phyloP scores from a whole-genome alignment of 768 basidiomycete genomes.

The Mycena chlorophos region DNA sequence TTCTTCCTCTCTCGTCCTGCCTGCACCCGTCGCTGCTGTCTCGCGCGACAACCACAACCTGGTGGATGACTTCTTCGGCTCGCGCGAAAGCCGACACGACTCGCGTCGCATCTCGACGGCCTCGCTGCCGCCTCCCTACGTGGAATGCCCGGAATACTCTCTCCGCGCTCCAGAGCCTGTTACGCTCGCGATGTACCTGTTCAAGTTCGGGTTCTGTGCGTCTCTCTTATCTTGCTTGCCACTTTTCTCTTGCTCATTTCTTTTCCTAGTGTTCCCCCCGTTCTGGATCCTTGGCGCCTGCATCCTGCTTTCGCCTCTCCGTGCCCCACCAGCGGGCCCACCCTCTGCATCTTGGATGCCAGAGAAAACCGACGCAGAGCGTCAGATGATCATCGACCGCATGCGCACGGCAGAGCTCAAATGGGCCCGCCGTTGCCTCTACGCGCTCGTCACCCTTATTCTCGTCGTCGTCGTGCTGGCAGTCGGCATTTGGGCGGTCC shows the following conservation, averaged over 20 bases:
- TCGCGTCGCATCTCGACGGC: constrained; percentile 30
- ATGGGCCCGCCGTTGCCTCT: constrained; percentile 58
- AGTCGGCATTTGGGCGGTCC: constrained; percentile 35
- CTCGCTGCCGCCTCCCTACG: constrained; percentile 40
- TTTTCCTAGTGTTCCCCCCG: constrained; percentile 56
- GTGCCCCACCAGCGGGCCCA: constrained; percentile 36
- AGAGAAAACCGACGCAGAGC: constrained; percentile 55
- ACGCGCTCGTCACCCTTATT: constrained; percentile 49
- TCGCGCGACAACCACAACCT: constrained; percentile 22
- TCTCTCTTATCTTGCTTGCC: constrained; percentile 9
- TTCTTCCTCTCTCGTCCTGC: neutral
- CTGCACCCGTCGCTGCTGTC: neutral
- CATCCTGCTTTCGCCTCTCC: constrained; percentile 56
- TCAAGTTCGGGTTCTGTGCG: constrained; percentile 66
- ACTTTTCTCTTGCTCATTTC: neutral
- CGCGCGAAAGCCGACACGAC: constrained; percentile 45
- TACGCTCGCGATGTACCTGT: constrained; percentile 60
- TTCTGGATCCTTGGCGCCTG: constrained; percentile 63
- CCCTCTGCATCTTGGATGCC: constrained; percentile 49
- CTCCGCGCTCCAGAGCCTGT: constrained; percentile 46
- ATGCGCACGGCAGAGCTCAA: constrained; percentile 53
- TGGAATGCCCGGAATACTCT: constrained; percentile 36
- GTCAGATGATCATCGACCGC: constrained; percentile 43
- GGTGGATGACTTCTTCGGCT: constrained; percentile 39
- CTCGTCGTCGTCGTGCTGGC: constrained; percentile 36